A percentile compares a stretch with the other conserved stretches of the same genome.
phyloP scores from a whole-genome alignment of 2,329 filamentous ascomycete species.

The Venturiaceae sp. region DNA sequence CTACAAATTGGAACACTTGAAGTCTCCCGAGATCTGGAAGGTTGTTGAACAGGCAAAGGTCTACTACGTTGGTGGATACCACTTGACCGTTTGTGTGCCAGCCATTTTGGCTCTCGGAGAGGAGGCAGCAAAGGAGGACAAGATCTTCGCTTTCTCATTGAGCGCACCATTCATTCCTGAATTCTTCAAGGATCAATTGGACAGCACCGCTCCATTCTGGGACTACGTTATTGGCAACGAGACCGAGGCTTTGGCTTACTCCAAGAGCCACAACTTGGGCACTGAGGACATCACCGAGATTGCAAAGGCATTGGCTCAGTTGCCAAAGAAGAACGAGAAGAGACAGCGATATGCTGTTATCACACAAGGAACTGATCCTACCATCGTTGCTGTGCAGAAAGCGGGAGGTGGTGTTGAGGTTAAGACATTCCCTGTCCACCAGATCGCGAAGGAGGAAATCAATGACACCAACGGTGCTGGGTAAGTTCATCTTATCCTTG shows the following conservation, averaged over 20 bases:
- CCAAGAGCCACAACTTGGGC: conserved; percentile 65
- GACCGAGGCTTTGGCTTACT: conserved; percentile 83
- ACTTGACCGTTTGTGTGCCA: conserved; percentile 90
- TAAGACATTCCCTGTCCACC: conserved; percentile 71
- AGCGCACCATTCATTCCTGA: conserved; percentile 92
- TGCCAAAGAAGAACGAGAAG: conserved; percentile 85
- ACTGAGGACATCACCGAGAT: conserved; percentile 73
- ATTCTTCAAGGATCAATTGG: conserved; percentile 95
- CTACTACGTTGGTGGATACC: conserved; percentile 93
- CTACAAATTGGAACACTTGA: conserved; percentile 90
- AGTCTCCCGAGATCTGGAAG: conserved; percentile 83
- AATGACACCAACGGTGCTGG: conserved; percentile 93
- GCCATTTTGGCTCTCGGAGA: conserved; percentile 85
- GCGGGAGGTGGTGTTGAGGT: conserved; percentile 54
- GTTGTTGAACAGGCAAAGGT: conserved; percentile 80
- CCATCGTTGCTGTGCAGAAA: conserved; percentile 67
- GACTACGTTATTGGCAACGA: conserved; percentile 97
- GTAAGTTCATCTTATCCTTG: conserved; percentile 25
- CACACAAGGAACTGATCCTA: conserved; percentile 90
- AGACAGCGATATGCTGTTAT: conserved; percentile 80
- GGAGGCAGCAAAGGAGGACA: conserved; percentile 82
- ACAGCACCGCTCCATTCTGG: conserved; percentile 80
- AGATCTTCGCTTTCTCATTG: conserved; percentile 81
- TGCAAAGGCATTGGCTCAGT: conserved; percentile 71
- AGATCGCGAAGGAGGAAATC: conserved; percentile 69